Evolutionary conservation across 805 yeast species (phyloP), one percentile per base, ranked within the genome.

Genomic region (Saccharomycopsis fibuligera): DNA sequence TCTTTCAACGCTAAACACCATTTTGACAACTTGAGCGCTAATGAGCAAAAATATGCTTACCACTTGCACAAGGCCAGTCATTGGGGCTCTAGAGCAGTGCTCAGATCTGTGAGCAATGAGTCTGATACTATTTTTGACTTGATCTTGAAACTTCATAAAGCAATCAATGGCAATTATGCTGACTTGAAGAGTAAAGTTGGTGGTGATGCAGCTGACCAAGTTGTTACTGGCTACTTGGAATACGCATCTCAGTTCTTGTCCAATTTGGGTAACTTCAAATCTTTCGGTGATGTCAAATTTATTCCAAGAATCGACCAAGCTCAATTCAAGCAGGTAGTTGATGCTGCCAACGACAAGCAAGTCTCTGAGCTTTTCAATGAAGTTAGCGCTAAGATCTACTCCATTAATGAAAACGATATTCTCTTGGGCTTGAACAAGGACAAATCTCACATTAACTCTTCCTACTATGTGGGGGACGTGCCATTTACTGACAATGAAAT

Each of bases 201-300:
- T 8, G 67, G 65, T 12, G 68, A 67, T 1, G 63, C 62, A 6
- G n/a, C n/a, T n/a, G n/a, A n/a, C n/a, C n/a, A n/a, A n/a, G n/a
- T n/a, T n/a, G 68, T 69, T 16, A 60, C 65, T 37, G 61, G 62
- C 17, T 86, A 83, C 62, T 67, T 86, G 62, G 86, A 83, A 60
- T 87, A 78, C 62, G 83, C 81, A 27, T 83, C 88, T 36, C 91
- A 85, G 68, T 80, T 85, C 59, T 68, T 85, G 53, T 70, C 81
- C 35, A 85, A 85, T 64, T 69, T 81, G 62, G 93, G 93, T 56
- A 85, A 85, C 60, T 85, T 76, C 67, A 88, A 83, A 66, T 83
- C 93, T 1, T 88, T 88, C 63, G 96, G 96, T 56, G 96, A 88
- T 66, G 78, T 78, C 57, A 88, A 88, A 65, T 88, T 88, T 60